Evolutionary conservation across 495 filamentous ascomycete genomes (phyloP).

Genomic region (Penicillium coprophilum): DNA sequence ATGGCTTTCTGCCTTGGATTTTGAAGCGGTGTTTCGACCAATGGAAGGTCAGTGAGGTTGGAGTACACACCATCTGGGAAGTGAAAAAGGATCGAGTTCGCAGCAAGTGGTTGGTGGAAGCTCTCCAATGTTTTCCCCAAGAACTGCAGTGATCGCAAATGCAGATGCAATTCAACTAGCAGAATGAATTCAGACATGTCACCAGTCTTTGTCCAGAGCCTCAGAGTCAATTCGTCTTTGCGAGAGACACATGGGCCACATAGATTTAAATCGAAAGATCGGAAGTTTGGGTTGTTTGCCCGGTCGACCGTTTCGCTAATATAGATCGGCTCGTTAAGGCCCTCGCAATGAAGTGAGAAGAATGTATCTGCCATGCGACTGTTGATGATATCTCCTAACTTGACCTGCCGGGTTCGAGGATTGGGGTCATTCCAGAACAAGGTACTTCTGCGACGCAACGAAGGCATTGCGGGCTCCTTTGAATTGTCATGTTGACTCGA

Average conservation of each 20-base stretch:
- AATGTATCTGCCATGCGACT: conserved; percentile 81
- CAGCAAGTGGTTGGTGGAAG: conserved; percentile 72
- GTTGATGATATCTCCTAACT: conserved; percentile 69
- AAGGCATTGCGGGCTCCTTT: conserved; percentile 28
- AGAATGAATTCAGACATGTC: conserved; percentile 58
- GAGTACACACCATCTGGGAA: conserved; percentile 89
- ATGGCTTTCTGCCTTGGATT: conserved; percentile 24
- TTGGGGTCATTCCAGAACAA: conserved; percentile 65
- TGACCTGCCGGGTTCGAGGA: conserved; percentile 68
- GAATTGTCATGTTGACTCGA: conserved; percentile 27
- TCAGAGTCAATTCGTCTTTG: conserved; percentile 61
- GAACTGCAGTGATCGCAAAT: conserved; percentile 72
- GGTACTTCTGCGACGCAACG: conserved; percentile 64
- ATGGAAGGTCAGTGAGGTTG: conserved; percentile 59
- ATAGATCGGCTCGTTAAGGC: conserved; percentile 72
- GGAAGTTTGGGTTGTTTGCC: conserved; percentile 88
- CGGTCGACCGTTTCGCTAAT: conserved; percentile 80
- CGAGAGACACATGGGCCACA: conserved; percentile 67
- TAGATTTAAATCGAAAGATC: conserved; percentile 74
- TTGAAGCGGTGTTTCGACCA: conserved; percentile 33
- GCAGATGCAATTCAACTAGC: conserved; percentile 69
- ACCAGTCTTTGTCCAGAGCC: conserved; percentile 71
- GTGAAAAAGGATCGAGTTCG: conserved; percentile 84
- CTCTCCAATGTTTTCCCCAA: conserved; percentile 74
- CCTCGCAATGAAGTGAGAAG: conserved; percentile 77